phyloP scores from a whole-genome alignment of 202 grass and related monocot species.

The Panicum hallii region DNA sequence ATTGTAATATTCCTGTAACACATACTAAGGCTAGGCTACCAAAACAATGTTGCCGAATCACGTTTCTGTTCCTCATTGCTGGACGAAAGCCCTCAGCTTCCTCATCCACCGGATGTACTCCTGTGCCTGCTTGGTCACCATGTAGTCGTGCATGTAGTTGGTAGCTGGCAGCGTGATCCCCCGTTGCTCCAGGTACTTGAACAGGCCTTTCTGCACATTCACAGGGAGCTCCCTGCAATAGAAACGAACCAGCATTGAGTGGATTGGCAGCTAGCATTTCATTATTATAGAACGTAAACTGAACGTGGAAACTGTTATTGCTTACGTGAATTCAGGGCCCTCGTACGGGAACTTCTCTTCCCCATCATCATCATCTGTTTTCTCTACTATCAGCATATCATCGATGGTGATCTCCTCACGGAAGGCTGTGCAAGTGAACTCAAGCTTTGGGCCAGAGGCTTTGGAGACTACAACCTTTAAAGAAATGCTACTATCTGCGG shows the following conservation, averaged over 20 bases:
- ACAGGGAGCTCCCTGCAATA: constrained; percentile 80
- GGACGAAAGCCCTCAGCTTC: constrained; percentile 81
- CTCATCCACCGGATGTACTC: constrained; percentile 89
- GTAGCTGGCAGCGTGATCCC: constrained; percentile 73
- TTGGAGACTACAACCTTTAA: constrained; percentile 80
- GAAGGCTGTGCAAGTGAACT: constrained; percentile 86
- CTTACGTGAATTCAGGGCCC: constrained; percentile 93
- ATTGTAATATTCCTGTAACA: not conserved
- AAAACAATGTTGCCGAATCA: constrained; percentile 36
- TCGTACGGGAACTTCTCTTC: constrained; percentile 75
- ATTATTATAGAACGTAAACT: not conserved
- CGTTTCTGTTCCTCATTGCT: constrained; percentile 41
- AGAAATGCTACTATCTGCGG: constrained; percentile 59
- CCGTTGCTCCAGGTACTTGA: constrained; percentile 85
- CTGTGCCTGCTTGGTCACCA: constrained; percentile 87
- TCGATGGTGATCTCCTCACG: constrained; percentile 88
- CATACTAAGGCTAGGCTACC: constrained; percentile 44
- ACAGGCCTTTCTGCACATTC: constrained; percentile 93
- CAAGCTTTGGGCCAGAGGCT: constrained; percentile 59
- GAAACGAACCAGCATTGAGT: not conserved
- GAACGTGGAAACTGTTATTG: not conserved
- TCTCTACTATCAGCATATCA: constrained; percentile 78
- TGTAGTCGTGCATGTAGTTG: constrained; percentile 93
- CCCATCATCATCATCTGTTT: constrained; percentile 18
- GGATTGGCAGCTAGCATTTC: not conserved